Evolutionary conservation across 2,329 filamentous ascomycete genomes (phyloP), one percentile per base, ranked within the genome.

Genomic region (Paecilomyces fulvus): DNA sequence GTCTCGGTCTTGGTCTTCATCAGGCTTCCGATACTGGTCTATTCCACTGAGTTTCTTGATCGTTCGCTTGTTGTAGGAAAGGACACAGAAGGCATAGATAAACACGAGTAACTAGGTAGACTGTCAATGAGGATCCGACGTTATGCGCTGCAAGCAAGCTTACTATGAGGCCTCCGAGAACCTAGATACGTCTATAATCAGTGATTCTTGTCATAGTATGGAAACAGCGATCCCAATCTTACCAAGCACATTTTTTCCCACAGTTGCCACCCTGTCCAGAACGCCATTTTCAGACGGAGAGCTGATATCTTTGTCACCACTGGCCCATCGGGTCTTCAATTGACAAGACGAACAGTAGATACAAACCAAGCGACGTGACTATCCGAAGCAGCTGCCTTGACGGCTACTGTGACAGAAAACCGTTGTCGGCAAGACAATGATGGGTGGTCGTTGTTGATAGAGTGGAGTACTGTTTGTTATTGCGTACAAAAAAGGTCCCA

Each of bases 191-290:
- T 14, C 43, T 37, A 54, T 6, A 8, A 37, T 65, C 53, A 71
- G 65, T 56, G 48, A 33, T 14, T 37, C 6, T 33, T 14, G 5
- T 50, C 50, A 9, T 9, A 9, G 14, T 5, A n/a, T 12, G 21
- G 48, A 14, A 9, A n/a, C 48, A 50, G 14, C 14, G 14, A 30
- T 51, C 30, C 28, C 17, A 10, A 23, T 55, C 88, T 79, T 77
- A 95, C 91, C 76, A 95, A 90, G 54, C 86, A 89, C 85, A 96
- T 86, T 77, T 95, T 85, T 79, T 94, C 84, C 91, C 91, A 96
- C 65, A 94, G 76, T 63, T 82, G 37, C 37, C 37, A 43, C 17
- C 37, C 37, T 20, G n/a, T 43, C 37, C 37, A 43, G 37, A 43
- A 43, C 8, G 37, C 37, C 37, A 43, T 43, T 20, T 7, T 37